Evolutionary conservation across 495 filamentous ascomycete species (phyloP).

Genomic region (Endocarpon pusillum): DNA sequence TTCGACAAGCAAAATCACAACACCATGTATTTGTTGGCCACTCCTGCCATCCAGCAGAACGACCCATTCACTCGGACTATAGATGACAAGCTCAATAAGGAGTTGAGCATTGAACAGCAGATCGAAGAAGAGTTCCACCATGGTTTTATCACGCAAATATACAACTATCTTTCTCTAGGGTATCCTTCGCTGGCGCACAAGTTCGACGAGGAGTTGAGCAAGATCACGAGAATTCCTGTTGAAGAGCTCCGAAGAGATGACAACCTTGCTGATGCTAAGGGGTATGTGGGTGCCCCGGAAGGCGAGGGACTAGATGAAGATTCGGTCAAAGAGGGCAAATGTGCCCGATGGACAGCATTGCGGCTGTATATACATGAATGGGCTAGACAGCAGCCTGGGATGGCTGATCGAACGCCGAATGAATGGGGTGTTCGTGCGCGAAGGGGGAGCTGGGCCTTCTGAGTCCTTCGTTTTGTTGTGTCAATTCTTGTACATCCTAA

Average conservation of each 20-base stretch:
- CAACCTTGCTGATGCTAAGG: conserved; percentile 38
- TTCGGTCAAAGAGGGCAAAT: conserved; percentile 22
- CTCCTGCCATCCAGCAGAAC: conserved; percentile 4
- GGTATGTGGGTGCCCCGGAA: conserved; percentile 46
- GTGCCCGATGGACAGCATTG: conserved; percentile 66
- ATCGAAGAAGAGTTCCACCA: conserved; percentile 57
- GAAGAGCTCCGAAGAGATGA: conserved; percentile 58
- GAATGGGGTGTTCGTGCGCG: conserved; percentile 58
- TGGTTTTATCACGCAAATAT: conserved; percentile 82
- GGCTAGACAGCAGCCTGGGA: conserved; percentile 58
- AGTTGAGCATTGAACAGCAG: conserved; percentile 30
- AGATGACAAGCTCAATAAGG: conserved; percentile 23
- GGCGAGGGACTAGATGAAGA: conserved; percentile 20
- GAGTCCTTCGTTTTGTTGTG: conserved; percentile 5
- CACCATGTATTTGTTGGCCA: conserved; percentile 2
- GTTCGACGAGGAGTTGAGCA: conserved; percentile 68
- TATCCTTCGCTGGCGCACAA: conserved; percentile 68
- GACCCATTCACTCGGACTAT: background rate
- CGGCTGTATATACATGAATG: conserved; percentile 69
- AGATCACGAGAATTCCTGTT: conserved; percentile 50
- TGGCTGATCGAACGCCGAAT: conserved; percentile 32
- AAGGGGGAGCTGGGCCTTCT: conserved; percentile 74
- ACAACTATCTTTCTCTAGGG: conserved; percentile 85
- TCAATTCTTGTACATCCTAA: too few relatives aligned
- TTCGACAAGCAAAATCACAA: background rate